Evolutionary conservation across 805 yeast species (phyloP), one percentile per base, ranked within the genome.

Genomic region (Wickerhamomyces rabaulensis): DNA sequence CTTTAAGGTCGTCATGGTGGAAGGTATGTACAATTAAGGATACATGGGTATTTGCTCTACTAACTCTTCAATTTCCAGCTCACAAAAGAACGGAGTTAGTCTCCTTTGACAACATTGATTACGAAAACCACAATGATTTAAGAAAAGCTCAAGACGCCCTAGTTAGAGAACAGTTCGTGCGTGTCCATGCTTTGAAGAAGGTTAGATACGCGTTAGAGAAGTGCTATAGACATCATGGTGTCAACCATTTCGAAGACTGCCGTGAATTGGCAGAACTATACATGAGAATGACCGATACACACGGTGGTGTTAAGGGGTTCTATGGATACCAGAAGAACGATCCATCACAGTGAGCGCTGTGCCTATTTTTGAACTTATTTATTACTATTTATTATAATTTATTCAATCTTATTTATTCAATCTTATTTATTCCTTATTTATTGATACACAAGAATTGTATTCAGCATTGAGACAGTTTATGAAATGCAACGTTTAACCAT

Each of bases 301-400:
- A 75, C 43, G 77, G 84, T 55, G 77, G 80, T 55, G 75, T 84
- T 50, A 76, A 79, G 55, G 95, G 95, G 39, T 86, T 75, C 68
- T 70, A 82, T 61, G 92, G 89, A n/a, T 86, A 87, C 70, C 95
- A 87, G 71, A 84, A 87, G 76, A 87, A 87, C 68, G 95, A 87
- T 62, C 94, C 92, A 40, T 73, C 87, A 33, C 84, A 86, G 70
- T 84, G 70, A 63, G 10, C 31, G 4, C 7, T 27, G 7, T 33
- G 20, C 20, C 16, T 33, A 8, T 16, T 33, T 5, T 27, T 27
- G 16, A 16, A 33, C 36, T 33, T 33, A 33, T 33, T 33, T 33
- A 33, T 33, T 33, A n/a, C 36, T 33, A 33, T 33, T 33, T 33
- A 33, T 33, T 33, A 27, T 27, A n/a, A n/a, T n/a, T n/a, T n/a